Conservation (phyloP, 208 protist genomes). For the Trichomonas vaginalis region DNA sequence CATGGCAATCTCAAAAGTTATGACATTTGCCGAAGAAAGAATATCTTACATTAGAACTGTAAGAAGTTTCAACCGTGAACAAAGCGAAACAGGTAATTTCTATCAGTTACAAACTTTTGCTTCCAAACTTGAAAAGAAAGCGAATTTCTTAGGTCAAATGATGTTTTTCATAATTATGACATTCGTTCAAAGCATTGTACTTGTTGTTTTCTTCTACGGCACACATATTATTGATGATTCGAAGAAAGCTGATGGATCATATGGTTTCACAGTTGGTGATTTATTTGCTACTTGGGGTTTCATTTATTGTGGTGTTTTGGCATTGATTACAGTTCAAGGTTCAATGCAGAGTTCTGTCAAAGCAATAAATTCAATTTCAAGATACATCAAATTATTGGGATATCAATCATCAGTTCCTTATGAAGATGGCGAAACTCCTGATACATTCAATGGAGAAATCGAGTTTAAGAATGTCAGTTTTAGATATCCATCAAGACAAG, state of each 20-base stretch:
- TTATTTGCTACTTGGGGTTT: not conserved
- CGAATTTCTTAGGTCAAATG: not conserved
- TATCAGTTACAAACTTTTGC: not conserved
- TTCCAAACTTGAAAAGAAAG: not conserved
- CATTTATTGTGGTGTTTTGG: not conserved
- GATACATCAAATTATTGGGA: not conserved
- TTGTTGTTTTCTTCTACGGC: not conserved
- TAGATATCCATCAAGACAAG: not conserved
- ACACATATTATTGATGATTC: not conserved
- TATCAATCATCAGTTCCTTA: not conserved
- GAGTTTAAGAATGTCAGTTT: slow-evolving; percentile 8
- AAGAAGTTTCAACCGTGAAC: not conserved
- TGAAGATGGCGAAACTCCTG: no score
- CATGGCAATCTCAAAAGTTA: not conserved
- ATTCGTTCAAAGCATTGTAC: not conserved
- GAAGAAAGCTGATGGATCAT: not conserved
- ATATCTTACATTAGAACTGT: not conserved
- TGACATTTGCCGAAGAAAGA: not conserved
- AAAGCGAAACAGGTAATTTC: not conserved
- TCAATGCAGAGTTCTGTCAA: not conserved
- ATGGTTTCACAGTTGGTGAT: not conserved
- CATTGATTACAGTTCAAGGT: not conserved
- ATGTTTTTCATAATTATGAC: not conserved
- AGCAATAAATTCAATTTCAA: not conserved
- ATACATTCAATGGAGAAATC: no score